A percentile compares a stretch with the other conserved stretches of the same genome.
Evolutionary conservation across 1,139 yeast genomes (phyloP).

Genomic region (Hemisphaericaspora subhashii): DNA sequence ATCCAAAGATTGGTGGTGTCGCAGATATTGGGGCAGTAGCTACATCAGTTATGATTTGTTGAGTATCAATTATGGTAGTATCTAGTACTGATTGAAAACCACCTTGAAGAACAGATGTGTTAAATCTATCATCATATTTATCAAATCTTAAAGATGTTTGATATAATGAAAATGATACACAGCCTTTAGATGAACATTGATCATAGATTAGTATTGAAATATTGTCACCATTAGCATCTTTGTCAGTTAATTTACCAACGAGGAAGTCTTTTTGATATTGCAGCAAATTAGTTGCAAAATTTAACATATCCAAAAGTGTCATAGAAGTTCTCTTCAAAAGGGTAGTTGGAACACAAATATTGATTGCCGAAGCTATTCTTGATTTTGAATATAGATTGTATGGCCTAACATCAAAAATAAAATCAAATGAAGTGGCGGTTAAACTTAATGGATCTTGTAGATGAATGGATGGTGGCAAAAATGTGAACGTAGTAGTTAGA

Average conservation of each 20-base stretch:
- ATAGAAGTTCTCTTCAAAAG: slow-evolving; percentile 38
- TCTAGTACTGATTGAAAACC: slow-evolving; percentile 29
- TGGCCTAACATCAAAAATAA: slow-evolving; percentile 40
- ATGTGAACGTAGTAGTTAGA: slow-evolving; percentile 8
- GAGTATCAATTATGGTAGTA: neutral
- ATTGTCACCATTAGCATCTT: slow-evolving; percentile 17
- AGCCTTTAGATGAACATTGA: slow-evolving; percentile 21
- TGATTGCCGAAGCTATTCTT: slow-evolving; percentile 30
- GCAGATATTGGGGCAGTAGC: slow-evolving; percentile 2
- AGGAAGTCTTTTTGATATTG: slow-evolving; percentile 7
- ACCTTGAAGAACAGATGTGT: slow-evolving; percentile 33
- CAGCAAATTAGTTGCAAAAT: slow-evolving; percentile 26
- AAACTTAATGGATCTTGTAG: slow-evolving; percentile 2
- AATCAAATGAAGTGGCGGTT: slow-evolving; percentile 7
- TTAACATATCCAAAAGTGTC: slow-evolving; percentile 30
- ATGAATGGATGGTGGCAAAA: slow-evolving; percentile 8
- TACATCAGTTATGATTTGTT: too few species aligned
- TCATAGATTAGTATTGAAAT: slow-evolving; percentile 55
- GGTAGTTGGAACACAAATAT: slow-evolving; percentile 44
- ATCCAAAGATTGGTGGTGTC: neutral
- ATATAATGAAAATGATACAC: slow-evolving; percentile 37
- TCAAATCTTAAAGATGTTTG: slow-evolving; percentile 46
- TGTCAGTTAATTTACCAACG: neutral
- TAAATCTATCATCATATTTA: slow-evolving; percentile 25
- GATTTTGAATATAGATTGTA: slow-evolving; percentile 33